Conservation (phyloP, 139 green algal genomes). For the Haematococcus lacustris region DNA sequence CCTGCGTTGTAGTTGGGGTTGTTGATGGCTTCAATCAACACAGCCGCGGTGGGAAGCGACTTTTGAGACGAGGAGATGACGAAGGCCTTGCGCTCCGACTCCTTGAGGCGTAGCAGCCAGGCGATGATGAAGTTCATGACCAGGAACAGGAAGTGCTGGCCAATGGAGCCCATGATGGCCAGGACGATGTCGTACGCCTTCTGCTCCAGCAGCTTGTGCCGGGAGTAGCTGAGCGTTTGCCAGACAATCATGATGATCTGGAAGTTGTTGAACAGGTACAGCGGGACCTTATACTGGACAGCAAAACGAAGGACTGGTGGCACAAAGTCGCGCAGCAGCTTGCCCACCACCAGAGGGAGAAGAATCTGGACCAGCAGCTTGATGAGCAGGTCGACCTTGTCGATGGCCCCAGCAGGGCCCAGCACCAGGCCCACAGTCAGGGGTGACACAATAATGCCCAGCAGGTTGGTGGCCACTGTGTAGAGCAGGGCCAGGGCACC, state of each 20-base stretch:
- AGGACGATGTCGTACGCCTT: constrained; percentile 47
- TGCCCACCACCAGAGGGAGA: constrained; percentile 57
- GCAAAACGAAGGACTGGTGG: constrained; percentile 15
- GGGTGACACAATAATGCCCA: constrained; percentile 67
- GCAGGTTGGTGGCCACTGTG: constrained; percentile 69
- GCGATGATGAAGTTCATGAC: constrained; percentile 40
- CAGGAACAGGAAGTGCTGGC: constrained; percentile 55
- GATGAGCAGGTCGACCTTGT: constrained; percentile 59
- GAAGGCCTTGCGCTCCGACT: constrained; percentile 44
- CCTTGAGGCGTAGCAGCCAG: constrained; percentile 30
- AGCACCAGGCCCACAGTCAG: constrained; percentile 54
- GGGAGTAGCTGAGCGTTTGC: constrained; percentile 50
- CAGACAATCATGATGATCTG: constrained; percentile 61
- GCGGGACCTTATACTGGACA: constrained; percentile 36
- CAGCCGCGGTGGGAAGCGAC: constrained; percentile 51
- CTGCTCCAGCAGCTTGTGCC: constrained; percentile 41
- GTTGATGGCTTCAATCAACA: constrained; percentile 29
- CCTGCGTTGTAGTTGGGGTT: constrained; percentile 39
- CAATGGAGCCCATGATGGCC: constrained; percentile 15
- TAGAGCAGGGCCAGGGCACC: constrained; percentile 71
- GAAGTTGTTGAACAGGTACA: constrained; percentile 53
- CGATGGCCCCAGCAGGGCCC: constrained; percentile 23
- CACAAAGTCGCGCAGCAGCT: constrained; percentile 40
- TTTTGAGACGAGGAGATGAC: constrained; percentile 61
- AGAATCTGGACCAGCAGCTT: constrained; percentile 75